A percentile compares a stretch with the other conserved stretches of the same genome.
Conservation (phyloP, 495 filamentous ascomycete species). For the Aspergillus nidulans region DNA sequence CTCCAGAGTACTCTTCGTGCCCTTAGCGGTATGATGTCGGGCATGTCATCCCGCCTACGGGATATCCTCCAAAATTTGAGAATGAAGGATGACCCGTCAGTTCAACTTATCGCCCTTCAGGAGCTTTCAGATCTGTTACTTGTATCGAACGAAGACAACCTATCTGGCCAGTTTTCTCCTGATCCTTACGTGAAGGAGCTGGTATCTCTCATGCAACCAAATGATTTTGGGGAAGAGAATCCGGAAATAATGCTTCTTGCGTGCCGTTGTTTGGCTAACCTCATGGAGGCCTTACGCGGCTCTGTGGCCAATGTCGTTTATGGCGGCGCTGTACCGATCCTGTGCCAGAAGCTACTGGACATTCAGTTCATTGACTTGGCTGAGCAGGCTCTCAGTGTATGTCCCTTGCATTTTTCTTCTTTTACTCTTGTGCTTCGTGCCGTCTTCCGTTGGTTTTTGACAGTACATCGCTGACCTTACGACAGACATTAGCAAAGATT, state of each 20-base stretch:
- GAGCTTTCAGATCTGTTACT: constrained; percentile 91
- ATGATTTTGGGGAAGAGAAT: constrained; percentile 82
- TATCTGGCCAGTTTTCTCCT: constrained; percentile 91
- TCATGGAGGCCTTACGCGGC: constrained; percentile 94
- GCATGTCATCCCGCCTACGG: constrained; percentile 72
- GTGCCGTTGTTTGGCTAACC: constrained; percentile 90
- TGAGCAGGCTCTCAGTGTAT: constrained; percentile 87
- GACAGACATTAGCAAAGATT: constrained; percentile 87
- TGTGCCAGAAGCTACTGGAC: constrained; percentile 91
- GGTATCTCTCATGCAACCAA: constrained; percentile 85
- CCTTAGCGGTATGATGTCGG: constrained; percentile 85
- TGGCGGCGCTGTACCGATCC: constrained; percentile 86
- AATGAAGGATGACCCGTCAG: constrained; percentile 80
- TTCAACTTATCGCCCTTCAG: constrained; percentile 88
- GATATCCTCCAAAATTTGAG: constrained; percentile 80
- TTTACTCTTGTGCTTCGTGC: not conserved
- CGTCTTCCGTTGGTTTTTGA: not conserved
- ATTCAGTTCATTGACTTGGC: constrained; percentile 96
- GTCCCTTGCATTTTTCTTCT: constrained; percentile 19
- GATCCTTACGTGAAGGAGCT: constrained; percentile 96
- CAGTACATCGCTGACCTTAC: constrained; percentile 10
- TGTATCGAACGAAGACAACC: constrained; percentile 92
- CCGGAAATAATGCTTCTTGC: constrained; percentile 97
- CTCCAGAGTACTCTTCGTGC: constrained; percentile 82
- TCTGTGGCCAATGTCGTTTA: constrained; percentile 95